These are phyloP conservation scores for Jamesozyma lodderae DNA, from an alignment of 805 yeast genomes.

Conservation along the genomic window DNA sequence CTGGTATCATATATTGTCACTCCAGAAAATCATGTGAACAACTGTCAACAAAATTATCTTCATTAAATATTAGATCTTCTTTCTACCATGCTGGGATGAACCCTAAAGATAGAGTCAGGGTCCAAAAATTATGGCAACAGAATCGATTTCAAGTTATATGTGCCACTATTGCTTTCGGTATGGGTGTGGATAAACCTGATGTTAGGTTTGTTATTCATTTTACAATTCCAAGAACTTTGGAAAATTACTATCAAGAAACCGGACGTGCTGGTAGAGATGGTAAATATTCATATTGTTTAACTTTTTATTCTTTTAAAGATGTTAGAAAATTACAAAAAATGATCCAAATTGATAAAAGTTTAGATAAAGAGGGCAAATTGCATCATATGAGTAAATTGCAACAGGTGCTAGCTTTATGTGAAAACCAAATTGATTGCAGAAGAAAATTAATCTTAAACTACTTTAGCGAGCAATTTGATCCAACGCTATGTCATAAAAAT, in stretches of 20 bases:
- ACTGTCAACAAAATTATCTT: constrained; percentile 49
- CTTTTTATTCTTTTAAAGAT: constrained; percentile 75
- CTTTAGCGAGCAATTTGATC: constrained; percentile 75
- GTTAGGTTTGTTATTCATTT: constrained; percentile 87
- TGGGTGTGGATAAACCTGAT: constrained; percentile 97
- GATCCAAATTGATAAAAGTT: constrained; percentile 67
- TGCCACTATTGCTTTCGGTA: constrained; percentile 97
- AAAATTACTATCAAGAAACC: constrained; percentile 96
- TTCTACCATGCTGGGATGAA: constrained; percentile 95
- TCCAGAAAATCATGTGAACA: constrained; percentile 84
- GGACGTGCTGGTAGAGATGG: constrained; percentile 99
- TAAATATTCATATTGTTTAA: constrained; percentile 63
- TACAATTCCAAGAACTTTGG: constrained; percentile 81
- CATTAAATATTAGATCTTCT: constrained; percentile 56
- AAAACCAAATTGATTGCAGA: constrained; percentile 82
- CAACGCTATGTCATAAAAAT: constrained; percentile 51
- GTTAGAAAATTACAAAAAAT: constrained; percentile 65
- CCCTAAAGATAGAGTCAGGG: constrained; percentile 55
- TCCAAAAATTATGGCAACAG: constrained; percentile 80
- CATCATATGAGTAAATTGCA: constrained; percentile 68
- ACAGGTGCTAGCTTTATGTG: constrained; percentile 86
- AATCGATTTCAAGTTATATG: constrained; percentile 70
- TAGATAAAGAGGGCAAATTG: constrained; percentile 56
- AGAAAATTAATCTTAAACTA: constrained; percentile 82
- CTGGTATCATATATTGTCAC: constrained; percentile 92